Percentiles rank a stretch among this genome's conserved stretches.
Conservation (phyloP, 495 filamentous ascomycete species). For the Trichoderma gamsii region DNA sequence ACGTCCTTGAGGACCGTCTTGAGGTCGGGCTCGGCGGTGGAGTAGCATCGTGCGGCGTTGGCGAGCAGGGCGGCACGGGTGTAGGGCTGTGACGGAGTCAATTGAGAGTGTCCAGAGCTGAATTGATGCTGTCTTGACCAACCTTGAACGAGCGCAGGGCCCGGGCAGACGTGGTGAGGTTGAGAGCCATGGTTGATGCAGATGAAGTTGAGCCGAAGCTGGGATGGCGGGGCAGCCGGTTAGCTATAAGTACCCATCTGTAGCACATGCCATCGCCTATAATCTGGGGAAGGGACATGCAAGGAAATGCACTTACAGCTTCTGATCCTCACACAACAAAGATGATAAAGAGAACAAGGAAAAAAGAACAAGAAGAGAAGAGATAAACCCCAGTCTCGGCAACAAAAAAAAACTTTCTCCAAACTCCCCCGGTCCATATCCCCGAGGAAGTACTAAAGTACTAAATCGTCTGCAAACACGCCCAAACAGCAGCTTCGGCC, state of each 20-base stretch:
- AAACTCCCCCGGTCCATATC: background rate
- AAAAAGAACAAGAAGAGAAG: background rate
- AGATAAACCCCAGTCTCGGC: background rate
- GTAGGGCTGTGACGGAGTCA: conserved; percentile 27
- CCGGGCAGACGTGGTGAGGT: conserved; percentile 40
- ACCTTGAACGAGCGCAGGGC: conserved; percentile 26
- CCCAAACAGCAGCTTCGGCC: background rate
- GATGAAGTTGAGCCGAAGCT: background rate
- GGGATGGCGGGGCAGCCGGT: conserved; percentile 3
- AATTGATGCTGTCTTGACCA: background rate
- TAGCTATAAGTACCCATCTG: background rate
- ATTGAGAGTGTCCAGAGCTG: background rate
- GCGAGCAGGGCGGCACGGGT: conserved; percentile 24
- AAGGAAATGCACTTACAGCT: background rate
- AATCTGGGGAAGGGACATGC: background rate
- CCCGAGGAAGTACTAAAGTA: background rate
- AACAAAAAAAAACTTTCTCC: background rate
- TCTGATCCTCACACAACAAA: background rate
- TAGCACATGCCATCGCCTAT: background rate
- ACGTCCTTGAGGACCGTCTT: conserved; percentile 74
- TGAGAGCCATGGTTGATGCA: conserved; percentile 42
- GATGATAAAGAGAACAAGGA: background rate
- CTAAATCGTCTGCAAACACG: background rate
- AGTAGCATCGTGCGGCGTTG: conserved; percentile 47
- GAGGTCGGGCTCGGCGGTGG: conserved; percentile 75